Conservation (phyloP, 305 asterid species). For the Petunia hybrid region DNA sequence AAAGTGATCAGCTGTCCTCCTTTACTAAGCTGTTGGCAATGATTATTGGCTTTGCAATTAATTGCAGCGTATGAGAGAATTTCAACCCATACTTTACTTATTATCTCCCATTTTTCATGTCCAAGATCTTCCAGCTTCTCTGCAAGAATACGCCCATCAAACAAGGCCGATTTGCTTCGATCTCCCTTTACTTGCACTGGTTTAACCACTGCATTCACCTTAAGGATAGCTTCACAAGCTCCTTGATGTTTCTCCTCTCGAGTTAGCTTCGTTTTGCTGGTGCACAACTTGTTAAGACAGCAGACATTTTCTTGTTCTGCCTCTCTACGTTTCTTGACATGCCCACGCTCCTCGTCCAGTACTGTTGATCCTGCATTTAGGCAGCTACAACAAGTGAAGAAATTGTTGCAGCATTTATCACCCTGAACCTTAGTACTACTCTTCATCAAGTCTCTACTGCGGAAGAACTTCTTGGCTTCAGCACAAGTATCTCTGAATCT, state of each 20-base stretch:
- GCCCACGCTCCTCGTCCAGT: too few relatives aligned
- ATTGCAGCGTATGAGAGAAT: constrained; percentile 60
- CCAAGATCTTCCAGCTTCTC: constrained; percentile 33
- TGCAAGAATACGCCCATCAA: constrained; percentile 57
- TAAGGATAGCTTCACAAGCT: constrained; percentile 38
- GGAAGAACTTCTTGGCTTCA: constrained; percentile 45
- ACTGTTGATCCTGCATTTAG: too few relatives aligned
- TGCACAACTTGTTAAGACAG: background rate
- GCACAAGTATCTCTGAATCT: constrained; percentile 62
- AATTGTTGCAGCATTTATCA: background rate
- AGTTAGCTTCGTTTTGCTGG: background rate
- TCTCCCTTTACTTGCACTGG: constrained; percentile 57
- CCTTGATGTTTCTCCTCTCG: background rate
- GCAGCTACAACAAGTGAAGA: background rate
- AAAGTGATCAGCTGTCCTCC: constrained; percentile 48
- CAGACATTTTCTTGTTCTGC: background rate
- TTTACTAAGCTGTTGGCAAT: constrained; percentile 39
- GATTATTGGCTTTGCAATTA: constrained; percentile 48
- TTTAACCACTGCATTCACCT: constrained; percentile 49
- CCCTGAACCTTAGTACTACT: constrained; percentile 5
- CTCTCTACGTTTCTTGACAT: background rate
- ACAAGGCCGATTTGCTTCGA: constrained; percentile 56
- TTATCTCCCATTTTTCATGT: constrained; percentile 47
- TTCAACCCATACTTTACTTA: constrained; percentile 70
- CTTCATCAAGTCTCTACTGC: background rate